Evolutionary conservation across 805 yeast species (phyloP), one percentile per base, ranked within the genome.

Genomic region (Suhomyces prunicola): DNA sequence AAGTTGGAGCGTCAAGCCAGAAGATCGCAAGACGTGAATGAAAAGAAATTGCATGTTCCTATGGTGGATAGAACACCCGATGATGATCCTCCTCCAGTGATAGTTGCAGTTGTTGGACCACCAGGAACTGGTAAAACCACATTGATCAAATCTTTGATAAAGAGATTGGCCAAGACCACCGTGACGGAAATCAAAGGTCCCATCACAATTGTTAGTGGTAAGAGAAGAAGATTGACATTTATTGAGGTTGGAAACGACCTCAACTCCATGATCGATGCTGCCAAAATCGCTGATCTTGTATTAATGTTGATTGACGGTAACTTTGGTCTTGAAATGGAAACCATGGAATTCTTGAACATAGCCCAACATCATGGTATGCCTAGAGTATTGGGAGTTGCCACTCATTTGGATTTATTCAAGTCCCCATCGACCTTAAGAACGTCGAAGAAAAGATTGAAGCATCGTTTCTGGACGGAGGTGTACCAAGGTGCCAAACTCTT

Each of bases 331-430:
- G 99, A 94, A 76, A 94, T 94, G 99, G 99, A 94, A 72, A 94
- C 99, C 7, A 96, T 94, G 98, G 99, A 94, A 72, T 94, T 94
- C 65, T 78, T 94, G 57, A 96, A 94, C 65, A 82, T 94, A 59
- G 96, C 97, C 3, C 97, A 94, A 62, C 97, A 93, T 66, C 99
- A 94, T 70, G 99, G 99, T 71, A 94, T 94, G 92, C 99, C 99
- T 42, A 83, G 97, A 61, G 96, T 94, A 17, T 77, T 94, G 45
- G 99, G 98, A 59, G 88, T 94, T 8, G 88, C 97, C 6, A 94
- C 99, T 0, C 99, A 94, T 75, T 79, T 96, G 63, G 99, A 94
- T 70, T 78, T 94, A 48, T 94, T 94, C 79, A 92, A 88, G 67
- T 86, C 88, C 15, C 96, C 88, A 55, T 80, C 96, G 10, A 90